Evolutionary conservation across 441 rosid species (phyloP).

Genomic region (Erysimum pusillum): DNA sequence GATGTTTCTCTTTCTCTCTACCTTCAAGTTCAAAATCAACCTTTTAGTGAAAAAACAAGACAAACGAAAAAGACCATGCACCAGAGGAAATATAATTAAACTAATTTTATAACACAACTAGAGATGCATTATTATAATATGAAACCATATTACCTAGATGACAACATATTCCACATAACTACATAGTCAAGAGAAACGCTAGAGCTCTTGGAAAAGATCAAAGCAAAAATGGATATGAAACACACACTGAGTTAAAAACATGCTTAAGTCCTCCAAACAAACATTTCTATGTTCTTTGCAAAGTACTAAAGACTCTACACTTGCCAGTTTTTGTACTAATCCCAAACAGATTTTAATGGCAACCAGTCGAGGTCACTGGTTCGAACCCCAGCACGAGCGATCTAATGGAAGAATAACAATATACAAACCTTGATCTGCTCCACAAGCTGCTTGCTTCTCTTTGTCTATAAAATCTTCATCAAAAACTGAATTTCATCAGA

Average conservation of each 20-base stretch:
- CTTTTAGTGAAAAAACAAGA: constrained; percentile 2
- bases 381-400: constrained; percentile 5
- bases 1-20: constrained; percentile 58
- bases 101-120: neutral
- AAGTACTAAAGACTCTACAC: neutral
- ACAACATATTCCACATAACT: neutral
- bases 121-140: neutral
- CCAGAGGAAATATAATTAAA: neutral
- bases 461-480: constrained; percentile 51
- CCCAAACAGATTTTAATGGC: neutral
- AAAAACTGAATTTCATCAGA: neutral
- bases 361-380: constrained; percentile 15
- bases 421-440: constrained; percentile 47
- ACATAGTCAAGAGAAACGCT: neutral
- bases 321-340: neutral
- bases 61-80: neutral
- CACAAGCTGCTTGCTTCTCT: constrained; percentile 55
- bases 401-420: constrained; percentile 1
- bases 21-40: constrained; percentile 51
- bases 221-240: constrained; percentile 5
- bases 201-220: constrained; percentile 19
- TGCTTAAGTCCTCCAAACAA: too few species aligned
- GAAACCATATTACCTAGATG: neutral
- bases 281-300: too few species aligned
- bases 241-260: too few species aligned